Evolutionary conservation across 2,329 filamentous ascomycete genomes (phyloP).

Genomic region (Exserohilum rostratum): DNA sequence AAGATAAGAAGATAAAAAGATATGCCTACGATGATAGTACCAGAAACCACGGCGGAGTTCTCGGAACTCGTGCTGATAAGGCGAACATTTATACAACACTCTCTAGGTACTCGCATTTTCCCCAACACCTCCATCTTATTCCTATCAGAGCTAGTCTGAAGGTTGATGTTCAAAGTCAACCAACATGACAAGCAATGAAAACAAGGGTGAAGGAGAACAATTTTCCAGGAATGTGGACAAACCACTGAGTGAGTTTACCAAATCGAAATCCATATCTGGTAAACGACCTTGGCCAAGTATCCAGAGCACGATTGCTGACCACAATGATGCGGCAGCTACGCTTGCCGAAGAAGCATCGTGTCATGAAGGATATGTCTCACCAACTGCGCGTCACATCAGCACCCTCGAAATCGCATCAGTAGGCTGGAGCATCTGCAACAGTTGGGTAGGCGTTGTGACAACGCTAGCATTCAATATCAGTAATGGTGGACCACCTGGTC

Average conservation of each 20-base stretch:
- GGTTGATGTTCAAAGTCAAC: not conserved
- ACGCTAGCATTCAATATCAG: not conserved
- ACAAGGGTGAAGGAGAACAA: not conserved
- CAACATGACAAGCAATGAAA: not conserved
- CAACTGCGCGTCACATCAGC: not conserved
- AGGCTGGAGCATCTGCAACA: not conserved
- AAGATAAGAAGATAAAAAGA: not conserved
- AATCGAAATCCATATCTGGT: not conserved
- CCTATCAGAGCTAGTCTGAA: no score
- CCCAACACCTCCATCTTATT: no score
- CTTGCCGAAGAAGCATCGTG: not conserved
- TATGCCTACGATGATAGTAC: not conserved
- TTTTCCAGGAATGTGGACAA: not conserved
- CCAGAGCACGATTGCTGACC: not conserved
- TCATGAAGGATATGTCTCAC: not conserved
- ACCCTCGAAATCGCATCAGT: not conserved
- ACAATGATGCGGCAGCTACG: not conserved
- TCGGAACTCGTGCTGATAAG: not conserved
- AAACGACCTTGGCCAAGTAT: no score
- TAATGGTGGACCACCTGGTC: not conserved
- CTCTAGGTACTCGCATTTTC: no score
- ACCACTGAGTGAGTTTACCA: not conserved
- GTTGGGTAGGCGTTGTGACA: not conserved
- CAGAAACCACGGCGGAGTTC: not conserved
- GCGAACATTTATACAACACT: no score